Evolutionary conservation across 805 yeast genomes (phyloP), one percentile per base, ranked within the genome.

Genomic region (Vanderwaltozyma verrucispora): DNA sequence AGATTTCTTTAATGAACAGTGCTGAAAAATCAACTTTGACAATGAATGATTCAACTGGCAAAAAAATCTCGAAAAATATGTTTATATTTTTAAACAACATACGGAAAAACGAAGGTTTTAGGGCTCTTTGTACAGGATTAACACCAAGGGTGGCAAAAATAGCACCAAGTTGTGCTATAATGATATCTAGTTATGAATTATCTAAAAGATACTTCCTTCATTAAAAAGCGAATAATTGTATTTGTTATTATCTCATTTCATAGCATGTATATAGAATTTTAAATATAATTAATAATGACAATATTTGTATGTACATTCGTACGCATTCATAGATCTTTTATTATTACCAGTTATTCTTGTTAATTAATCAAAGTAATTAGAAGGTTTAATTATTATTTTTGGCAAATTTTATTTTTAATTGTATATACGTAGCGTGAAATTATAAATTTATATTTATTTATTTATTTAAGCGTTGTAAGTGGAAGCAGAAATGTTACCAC

Each of bases 111-210:
- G 98, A 92, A 59, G 98, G 98, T 0, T 33, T 74, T n/a, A 54
- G 67, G 4, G 89, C 96, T 0, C 63, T 92, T n/a, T 92, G 81
- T 53, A 83, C 84, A 27, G 98, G 98, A 0, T 62, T 87, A 28
- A 66, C 74, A 2, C 97, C 97, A 0, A 71, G 98, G 46, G 73
- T 89, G 7, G 62, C 89, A 57, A 92, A 92, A 55, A 82, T 92
- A 20, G 95, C 96, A 0, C 97, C 98, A 10, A 79, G 96, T 13
- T 92, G 98, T 69, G 98, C 98, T 2, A 89, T 92, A 28, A 92
- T 92, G 98, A 87, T 92, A 32, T 85, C 96, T 11, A 80, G 92
- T 28, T 92, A 92, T 56, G 98, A 92, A 57, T 66, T 88, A 31
- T 82, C 94, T 20, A 92, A 92, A 26, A 35, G 30, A 25, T 16